These are phyloP conservation scores for Wallacemonas collosoma DNA, from an alignment of 208 protist species.

Conservation along the genomic window DNA sequence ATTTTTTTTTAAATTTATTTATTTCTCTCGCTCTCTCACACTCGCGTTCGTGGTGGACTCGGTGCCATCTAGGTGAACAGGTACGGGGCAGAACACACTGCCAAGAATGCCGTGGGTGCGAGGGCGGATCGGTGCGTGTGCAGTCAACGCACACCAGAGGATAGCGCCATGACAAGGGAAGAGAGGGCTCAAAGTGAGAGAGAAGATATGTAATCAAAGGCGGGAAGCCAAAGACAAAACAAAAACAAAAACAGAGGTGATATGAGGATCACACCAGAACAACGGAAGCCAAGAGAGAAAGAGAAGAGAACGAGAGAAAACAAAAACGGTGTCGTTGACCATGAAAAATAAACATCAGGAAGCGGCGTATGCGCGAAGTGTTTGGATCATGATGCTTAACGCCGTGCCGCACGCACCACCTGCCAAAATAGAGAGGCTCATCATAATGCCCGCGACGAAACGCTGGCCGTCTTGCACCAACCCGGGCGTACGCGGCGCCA, in stretches of 20 bases:
- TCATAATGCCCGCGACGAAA: constrained; percentile 57
- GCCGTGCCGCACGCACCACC: constrained; percentile 43
- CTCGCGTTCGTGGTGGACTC: too few species aligned
- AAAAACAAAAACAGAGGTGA: too few species aligned
- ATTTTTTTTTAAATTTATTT: too few species aligned
- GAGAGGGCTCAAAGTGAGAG: too few species aligned
- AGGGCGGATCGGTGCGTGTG: background rate
- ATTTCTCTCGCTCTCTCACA: too few species aligned
- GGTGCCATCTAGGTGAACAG: too few species aligned
- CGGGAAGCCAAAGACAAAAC: too few species aligned
- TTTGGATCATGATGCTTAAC: constrained; percentile 54
- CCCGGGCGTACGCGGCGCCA: constrained; percentile 36
- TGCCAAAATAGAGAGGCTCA: constrained; percentile 54
- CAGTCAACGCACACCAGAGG: background rate
- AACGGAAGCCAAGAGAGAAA: too few species aligned
- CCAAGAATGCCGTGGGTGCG: too few species aligned
- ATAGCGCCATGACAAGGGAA: background rate
- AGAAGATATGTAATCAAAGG: too few species aligned
- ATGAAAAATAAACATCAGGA: background rate
- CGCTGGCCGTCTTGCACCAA: constrained; percentile 47
- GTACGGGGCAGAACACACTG: too few species aligned
- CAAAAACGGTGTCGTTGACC: background rate
- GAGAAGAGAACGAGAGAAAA: background rate
- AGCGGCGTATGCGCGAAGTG: constrained; percentile 21
- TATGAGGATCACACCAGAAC: too few species aligned